Evolutionary conservation across 345 rosid genomes (phyloP), one percentile per base, ranked within the genome.

Genomic region (Gossypium arboreum): DNA sequence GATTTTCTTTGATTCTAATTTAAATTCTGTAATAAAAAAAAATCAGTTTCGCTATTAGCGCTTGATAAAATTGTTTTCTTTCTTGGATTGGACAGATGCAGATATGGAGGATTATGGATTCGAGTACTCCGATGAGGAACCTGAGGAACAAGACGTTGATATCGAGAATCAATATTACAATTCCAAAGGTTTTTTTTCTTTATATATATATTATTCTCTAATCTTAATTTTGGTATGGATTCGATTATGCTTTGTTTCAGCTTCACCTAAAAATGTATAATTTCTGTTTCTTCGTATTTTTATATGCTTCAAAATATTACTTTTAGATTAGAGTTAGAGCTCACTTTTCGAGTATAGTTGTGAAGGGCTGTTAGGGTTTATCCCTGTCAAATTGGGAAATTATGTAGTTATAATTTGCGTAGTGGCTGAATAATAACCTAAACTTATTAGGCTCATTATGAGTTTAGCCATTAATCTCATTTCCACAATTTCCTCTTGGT

Each of bases 81-180:
- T 13, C 74, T 71, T 20, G 54, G 54, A 29, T 70, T 34, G 24
- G 27, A 25, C 88, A 96, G 99, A 96, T 88, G 98, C 97, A 44
- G 99, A 96, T 86, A 96, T 96, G 99, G 99, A 93, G 78, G 99
- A 96, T 82, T 96, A 96, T 69, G 99, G 99, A 48, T 90, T 92
- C 68, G 99, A 88, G 81, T 96, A 96, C 87, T 96, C 99, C 43
- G 98, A 96, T 57, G 98, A 93, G 79, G 99, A 96, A 82, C 99
- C 92, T 9, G 97, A 96, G 79, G 98, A 96, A 63, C 97, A 96
- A 81, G 98, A 96, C 73, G 98, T 92, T 76, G 98, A 90, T 73
- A 96, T 92, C 72, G 99, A 96, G 87, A 96, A 96, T 68, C 99
- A 96, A 76, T 96, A 96, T 65, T 96, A 96, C 77, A 96, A 90